Percentiles rank a stretch among this genome's conserved stretches.
Conservation (phyloP, 164 flowering plant genomes). For the Macadamia tetraphylla region DNA sequence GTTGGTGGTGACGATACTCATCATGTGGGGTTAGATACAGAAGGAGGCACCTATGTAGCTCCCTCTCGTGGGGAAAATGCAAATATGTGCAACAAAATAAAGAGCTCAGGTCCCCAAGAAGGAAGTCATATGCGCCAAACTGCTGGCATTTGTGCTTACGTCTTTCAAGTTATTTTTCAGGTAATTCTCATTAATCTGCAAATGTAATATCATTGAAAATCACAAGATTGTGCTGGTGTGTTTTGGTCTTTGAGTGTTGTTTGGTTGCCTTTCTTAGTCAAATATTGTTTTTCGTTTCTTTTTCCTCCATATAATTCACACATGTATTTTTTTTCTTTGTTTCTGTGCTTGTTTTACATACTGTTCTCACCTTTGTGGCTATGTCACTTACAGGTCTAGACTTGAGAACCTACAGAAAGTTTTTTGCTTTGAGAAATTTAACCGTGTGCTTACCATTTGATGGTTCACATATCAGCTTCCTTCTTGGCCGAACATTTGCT, state of each 20-base stretch:
- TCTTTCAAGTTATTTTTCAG: constrained; percentile 83
- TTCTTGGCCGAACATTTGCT: too few relatives aligned
- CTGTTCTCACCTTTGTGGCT: too few relatives aligned
- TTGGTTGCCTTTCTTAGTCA: background rate
- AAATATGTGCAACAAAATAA: constrained; percentile 13
- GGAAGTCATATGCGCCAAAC: constrained; percentile 23
- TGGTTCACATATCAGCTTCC: too few relatives aligned
- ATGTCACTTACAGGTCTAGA: too few relatives aligned
- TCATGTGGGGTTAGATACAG: constrained; percentile 38
- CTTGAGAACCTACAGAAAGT: too few relatives aligned
- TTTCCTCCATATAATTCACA: too few relatives aligned
- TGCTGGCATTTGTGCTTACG: constrained; percentile 65
- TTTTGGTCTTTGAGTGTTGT: background rate
- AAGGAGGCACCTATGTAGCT: constrained; percentile 33
- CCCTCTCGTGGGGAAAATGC: constrained; percentile 18
- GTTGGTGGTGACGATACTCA: constrained; percentile 36
- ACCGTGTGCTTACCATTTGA: too few relatives aligned
- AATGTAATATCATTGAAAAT: background rate
- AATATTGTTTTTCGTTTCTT: background rate
- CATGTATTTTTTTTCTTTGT: too few relatives aligned
- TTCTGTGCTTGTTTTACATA: too few relatives aligned
- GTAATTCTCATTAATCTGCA: constrained; percentile 23
- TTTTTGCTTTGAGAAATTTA: too few relatives aligned
- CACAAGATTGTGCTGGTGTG: background rate
- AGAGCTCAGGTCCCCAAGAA: constrained; percentile 16